phyloP scores from a whole-genome alignment of 2,329 filamentous ascomycete genomes.

The Penicillium sp. region DNA sequence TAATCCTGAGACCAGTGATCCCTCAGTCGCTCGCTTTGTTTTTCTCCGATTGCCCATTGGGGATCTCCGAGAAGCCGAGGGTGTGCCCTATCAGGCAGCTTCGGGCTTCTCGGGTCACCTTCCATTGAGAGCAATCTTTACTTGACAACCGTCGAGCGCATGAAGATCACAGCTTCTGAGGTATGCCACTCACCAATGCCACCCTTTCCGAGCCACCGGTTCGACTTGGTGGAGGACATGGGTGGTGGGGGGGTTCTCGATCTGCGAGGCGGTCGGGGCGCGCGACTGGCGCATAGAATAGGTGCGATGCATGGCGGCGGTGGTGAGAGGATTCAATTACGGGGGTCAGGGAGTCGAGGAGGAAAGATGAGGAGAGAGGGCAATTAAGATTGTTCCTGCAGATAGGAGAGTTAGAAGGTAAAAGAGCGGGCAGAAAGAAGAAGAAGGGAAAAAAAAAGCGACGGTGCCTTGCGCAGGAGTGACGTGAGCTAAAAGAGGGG shows the following conservation, averaged over 20 bases:
- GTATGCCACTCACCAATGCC: constrained; percentile 73
- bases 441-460: background rate
- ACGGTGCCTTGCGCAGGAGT: constrained; percentile 38
- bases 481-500: constrained; percentile 33
- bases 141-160: background rate
- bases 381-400: constrained; percentile 19
- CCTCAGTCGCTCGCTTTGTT: background rate
- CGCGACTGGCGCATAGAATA: constrained; percentile 98
- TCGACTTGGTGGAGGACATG: constrained; percentile 85
- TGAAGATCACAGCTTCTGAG: background rate
- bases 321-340: constrained; percentile 4
- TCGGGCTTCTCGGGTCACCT: background rate
- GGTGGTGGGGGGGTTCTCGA: constrained; percentile 91
- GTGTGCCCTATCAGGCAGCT: constrained; percentile 19
- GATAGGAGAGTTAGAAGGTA: constrained; percentile 8
- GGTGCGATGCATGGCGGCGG: constrained; percentile 82
- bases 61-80: background rate
- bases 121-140: background rate
- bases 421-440: background rate
- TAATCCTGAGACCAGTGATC: background rate
- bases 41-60: background rate
- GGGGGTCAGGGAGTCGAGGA: constrained; percentile 1
- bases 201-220: constrained; percentile 82
- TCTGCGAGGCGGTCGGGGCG: constrained; percentile 89
- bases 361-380: constrained; percentile 1